Base-by-base conservation (phyloP, 2,329 filamentous ascomycete species). In the Boeremia exigua region DNA sequence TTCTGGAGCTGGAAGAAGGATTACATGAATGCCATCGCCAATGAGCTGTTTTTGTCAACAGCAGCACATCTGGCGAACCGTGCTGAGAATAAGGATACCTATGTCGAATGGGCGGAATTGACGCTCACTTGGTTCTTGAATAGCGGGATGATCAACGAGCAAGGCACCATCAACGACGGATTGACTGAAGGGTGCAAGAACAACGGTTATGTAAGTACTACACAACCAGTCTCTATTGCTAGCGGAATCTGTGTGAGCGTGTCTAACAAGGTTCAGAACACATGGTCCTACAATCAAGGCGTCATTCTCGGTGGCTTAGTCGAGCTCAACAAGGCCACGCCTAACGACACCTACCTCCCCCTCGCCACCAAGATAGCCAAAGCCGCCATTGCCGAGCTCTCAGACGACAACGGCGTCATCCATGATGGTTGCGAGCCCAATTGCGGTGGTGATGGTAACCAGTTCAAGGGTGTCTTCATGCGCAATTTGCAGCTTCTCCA, bases 401-500 rank as follows among this genome's bases (percentile, higher is more conserved):
- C 71, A 11, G 73, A 77, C 17, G 42, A 39, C 23, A 67, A 75
- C 17, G 76, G 76, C 8, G 70, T 81, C 17, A 60, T 80, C 1
- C 74, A 77, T 50, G 78, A 81, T 36, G 60, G 65, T 11, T 79
- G 77, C 42, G 76, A 75, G 29, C 71, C 64, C 0, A 56, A 71
- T 9, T 79, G 77, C 40, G 76, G 75, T 19, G 68, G 48, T 10
- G 77, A 79, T 42, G 82, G 79, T 1, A 80, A 84, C 30, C 86
- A 89, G 66, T 92, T 91, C 81, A 91, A 92, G 73, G 89, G 89
- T 3, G 79, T 91, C 32, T 90, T 91, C 60, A 80, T 84, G 14
- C 81, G 87, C 17, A 89, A 89, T 66, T 75, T 92, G 17, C 79
- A 81, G 30, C 81, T 83, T 50, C 73, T 92, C 30, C 78, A 88